Evolutionary conservation across 1,284 basidiomycete genomes (phyloP).

Genomic region (Moesziomyces parantarcticus): DNA sequence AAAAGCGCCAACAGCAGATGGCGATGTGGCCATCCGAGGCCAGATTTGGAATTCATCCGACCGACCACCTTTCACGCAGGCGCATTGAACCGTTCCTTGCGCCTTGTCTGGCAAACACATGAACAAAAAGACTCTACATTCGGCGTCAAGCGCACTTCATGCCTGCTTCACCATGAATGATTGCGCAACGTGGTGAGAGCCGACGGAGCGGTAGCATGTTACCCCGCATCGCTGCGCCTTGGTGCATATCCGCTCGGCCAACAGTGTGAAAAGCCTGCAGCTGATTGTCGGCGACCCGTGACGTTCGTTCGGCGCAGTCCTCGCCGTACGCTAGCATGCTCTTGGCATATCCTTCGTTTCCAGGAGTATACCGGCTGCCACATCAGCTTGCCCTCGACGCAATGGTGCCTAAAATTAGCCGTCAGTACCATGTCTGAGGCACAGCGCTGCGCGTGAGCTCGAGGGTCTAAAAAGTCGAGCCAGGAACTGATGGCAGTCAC

Average conservation of each 20-base stretch:
- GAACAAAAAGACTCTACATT: background rate
- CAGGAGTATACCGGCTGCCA: too few species aligned
- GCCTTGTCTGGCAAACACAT: background rate
- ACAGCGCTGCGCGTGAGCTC: too few species aligned
- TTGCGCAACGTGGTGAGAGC: background rate
- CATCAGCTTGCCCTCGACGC: background rate
- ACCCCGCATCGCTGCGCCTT: background rate
- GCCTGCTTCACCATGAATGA: background rate
- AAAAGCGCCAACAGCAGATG: background rate
- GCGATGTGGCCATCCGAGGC: background rate
- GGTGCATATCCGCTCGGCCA: too few species aligned
- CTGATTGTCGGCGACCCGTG: background rate
- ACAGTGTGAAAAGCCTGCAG: background rate
- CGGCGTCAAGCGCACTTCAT: background rate
- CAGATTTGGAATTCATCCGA: background rate
- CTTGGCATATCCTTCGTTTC: background rate
- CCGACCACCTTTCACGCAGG: background rate
- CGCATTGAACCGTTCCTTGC: background rate
- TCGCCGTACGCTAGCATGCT: background rate
- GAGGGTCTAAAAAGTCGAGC: too few species aligned
- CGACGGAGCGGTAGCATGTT: background rate
- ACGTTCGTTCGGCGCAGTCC: background rate
- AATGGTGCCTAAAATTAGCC: too few species aligned
- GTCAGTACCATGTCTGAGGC: too few species aligned
- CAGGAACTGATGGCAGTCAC: too few species aligned